These are phyloP conservation scores for Murraya koenigii DNA, from an alignment of 345 rosid species.

Conservation along the genomic window DNA sequence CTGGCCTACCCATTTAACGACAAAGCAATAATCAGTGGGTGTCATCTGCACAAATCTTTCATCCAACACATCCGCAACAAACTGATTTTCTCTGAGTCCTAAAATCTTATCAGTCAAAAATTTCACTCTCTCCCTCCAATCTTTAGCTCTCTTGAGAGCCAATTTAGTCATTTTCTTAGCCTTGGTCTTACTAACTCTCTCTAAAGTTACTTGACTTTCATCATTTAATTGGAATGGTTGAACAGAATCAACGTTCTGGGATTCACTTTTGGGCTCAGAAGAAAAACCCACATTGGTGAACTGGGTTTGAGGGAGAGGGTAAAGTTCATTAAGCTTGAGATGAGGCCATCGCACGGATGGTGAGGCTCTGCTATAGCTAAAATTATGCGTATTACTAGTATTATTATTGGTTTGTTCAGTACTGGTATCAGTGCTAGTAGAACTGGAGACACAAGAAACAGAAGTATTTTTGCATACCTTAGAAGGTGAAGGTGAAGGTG, in stretches of 20 bases:
- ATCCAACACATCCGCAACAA: constrained; percentile 83
- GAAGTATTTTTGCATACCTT: constrained; percentile 23
- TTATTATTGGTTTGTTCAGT: constrained; percentile 26
- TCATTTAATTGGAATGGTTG: constrained; percentile 26
- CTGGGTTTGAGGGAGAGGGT: constrained; percentile 37
- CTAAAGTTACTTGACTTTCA: constrained; percentile 40
- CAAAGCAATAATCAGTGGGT: constrained; percentile 82
- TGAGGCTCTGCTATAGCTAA: constrained; percentile 82
- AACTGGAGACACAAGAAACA: constrained; percentile 12
- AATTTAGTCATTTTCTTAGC: constrained; percentile 81
- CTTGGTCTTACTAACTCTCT: constrained; percentile 49
- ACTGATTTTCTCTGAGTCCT: constrained; percentile 48
- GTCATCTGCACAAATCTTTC: constrained; percentile 78
- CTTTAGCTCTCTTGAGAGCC: constrained; percentile 80
- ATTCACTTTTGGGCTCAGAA: constrained; percentile 1
- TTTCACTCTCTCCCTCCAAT: constrained; percentile 86
- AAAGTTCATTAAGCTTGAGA: constrained; percentile 49
- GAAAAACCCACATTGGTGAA: constrained; percentile 19
- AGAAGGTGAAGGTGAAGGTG: constrained; percentile 21
- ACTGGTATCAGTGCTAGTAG: background rate
- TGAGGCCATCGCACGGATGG: constrained; percentile 94
- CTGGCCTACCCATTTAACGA: constrained; percentile 81
- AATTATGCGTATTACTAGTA: constrained; percentile 27
- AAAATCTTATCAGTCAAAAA: constrained; percentile 64
- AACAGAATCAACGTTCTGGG: constrained; percentile 10